Evolutionary conservation across 352 stramenopile genomes (phyloP), one percentile per base, ranked within the genome.

Genomic region (Globisporangium irregulare): DNA sequence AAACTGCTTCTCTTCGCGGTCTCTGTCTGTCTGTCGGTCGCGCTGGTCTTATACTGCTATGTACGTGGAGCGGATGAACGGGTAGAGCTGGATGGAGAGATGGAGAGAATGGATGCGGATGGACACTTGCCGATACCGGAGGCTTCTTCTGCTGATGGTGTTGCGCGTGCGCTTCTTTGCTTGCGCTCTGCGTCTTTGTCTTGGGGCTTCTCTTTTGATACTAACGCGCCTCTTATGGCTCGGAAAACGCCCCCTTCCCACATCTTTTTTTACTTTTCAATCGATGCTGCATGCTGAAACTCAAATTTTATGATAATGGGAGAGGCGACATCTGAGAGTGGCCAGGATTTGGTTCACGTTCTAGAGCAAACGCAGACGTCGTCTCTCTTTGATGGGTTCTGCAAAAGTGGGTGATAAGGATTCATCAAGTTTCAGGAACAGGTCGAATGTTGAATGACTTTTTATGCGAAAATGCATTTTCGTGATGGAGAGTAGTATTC

Each of bases 81-180:
- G 20, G 43, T 59, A 36, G 25, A 36, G 22, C 12, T 59, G 25
- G 51, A 34, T 57, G 3, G 51, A 34, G n/a, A 25, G 24, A 25
- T 59, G 22, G 15, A 38, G 15, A 10, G 15, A 46, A 59, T 24
- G 6, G 15, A 41, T 43, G 54, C 22, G 8, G 9, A 59, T 43
- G 54, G 54, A 10, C 54, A 46, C 55, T 46, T 38, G 36, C 55
- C 36, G 29, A 18, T 36, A 46, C 18, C 9, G 24, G 27, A 10
- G 24, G 25, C 18, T 20, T 18, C 18, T n/a, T 25, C 27, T 20
- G 24, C 7, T 25, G 27, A 24, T 61, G 55, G 55, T 20, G 55
- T 61, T 27, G 55, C 55, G 55, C 55, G 55, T 46, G 27, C 55
- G 20, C 51, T 57, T 57, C 25, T 59, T 36, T 20, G 54, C 54